Conservation (phyloP, 768 basidiomycete species). For the Pleurotus cornucopiae region DNA sequence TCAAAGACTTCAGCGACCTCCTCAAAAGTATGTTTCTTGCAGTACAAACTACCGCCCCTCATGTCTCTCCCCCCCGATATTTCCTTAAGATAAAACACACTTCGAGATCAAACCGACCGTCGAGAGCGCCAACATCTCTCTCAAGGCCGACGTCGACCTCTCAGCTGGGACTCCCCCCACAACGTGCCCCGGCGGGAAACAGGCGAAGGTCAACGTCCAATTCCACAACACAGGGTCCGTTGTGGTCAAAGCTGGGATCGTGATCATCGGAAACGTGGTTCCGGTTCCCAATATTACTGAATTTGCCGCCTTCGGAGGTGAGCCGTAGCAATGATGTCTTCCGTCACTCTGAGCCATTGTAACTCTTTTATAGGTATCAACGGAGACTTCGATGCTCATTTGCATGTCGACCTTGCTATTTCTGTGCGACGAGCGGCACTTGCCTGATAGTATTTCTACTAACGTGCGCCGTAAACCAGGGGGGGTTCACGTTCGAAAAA, state of each 20-base stretch:
- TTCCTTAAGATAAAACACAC: background rate
- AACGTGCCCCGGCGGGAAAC: background rate
- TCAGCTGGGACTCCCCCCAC: background rate
- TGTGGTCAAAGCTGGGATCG: conserved; percentile 21
- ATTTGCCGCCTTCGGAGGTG: conserved; percentile 21
- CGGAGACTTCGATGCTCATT: conserved; percentile 22
- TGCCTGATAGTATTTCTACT: background rate
- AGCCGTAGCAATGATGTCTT: background rate
- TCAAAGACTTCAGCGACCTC: conserved; percentile 17
- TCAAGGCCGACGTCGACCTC: conserved; percentile 11
- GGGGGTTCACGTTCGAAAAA: conserved; percentile 22
- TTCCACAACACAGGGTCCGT: conserved; percentile 4
- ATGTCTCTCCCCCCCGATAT: conserved; percentile 5
- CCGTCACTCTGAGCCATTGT: background rate
- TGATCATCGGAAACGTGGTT: conserved; percentile 17
- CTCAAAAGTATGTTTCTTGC: conserved; percentile 8
- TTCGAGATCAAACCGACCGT: conserved; percentile 9
- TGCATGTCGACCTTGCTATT: conserved; percentile 20
- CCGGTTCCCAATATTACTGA: conserved; percentile 24
- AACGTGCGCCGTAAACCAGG: conserved; percentile 11
- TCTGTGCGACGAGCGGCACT: conserved; percentile 14
- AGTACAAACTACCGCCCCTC: conserved; percentile 14
- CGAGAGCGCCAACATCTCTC: conserved; percentile 6
- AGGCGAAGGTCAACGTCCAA: background rate
- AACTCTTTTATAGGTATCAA: conserved; percentile 15